Conservation (phyloP, 306 rosid genomes). For the Rubus idaeus region DNA sequence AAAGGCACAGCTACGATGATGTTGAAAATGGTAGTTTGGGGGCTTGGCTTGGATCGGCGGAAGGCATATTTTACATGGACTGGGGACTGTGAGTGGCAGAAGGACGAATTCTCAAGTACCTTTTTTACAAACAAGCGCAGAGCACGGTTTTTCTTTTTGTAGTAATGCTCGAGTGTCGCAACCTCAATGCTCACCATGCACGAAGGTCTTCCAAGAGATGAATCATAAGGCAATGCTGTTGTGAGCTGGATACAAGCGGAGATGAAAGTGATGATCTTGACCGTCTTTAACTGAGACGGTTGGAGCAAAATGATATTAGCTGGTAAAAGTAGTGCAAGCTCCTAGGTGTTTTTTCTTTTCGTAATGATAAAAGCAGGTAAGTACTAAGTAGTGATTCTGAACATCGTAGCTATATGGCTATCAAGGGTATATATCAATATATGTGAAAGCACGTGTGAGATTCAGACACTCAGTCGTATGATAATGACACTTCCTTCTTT, state of each 20-base stretch:
- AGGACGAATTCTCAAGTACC: not conserved
- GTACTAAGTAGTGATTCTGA: not conserved
- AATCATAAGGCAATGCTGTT: not conserved
- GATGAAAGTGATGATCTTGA: not conserved
- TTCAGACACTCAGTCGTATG: too few relatives aligned
- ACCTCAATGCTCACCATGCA: not conserved
- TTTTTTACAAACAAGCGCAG: not conserved
- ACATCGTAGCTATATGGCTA: not conserved
- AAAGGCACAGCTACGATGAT: constrained; percentile 15
- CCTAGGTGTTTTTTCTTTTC: not conserved
- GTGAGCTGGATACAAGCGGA: not conserved
- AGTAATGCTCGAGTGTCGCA: not conserved
- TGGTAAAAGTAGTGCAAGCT: not conserved
- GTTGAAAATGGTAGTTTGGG: constrained; percentile 33
- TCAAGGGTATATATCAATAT: not conserved
- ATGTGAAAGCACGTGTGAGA: not conserved
- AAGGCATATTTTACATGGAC: constrained; percentile 66
- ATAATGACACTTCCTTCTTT: too few relatives aligned
- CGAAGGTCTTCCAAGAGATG: not conserved
- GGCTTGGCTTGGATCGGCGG: constrained; percentile 86
- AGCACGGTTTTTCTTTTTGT: not conserved
- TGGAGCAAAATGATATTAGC: not conserved
- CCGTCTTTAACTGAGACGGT: not conserved
- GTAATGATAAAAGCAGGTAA: not conserved
- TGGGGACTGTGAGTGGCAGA: constrained; percentile 32